These are phyloP conservation scores for Collybia sp. DNA, from an alignment of 768 basidiomycete species.

Conservation along the genomic window DNA sequence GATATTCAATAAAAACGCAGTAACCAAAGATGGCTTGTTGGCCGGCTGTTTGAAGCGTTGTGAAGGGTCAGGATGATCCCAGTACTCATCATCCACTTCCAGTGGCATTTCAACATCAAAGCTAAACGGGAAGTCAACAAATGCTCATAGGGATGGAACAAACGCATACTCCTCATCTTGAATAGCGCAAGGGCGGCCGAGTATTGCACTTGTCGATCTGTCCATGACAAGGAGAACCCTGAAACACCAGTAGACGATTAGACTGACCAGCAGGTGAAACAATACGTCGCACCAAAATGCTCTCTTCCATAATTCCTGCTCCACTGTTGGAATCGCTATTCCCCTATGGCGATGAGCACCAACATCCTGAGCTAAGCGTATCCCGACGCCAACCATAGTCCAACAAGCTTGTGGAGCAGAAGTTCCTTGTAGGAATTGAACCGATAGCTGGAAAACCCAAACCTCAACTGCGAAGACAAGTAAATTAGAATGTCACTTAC, in stretches of 20 bases:
- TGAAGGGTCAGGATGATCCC: constrained; percentile 55
- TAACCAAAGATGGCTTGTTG: constrained; percentile 49
- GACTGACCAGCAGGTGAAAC: constrained; percentile 5
- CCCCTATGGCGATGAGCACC: constrained; percentile 58
- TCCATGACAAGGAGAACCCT: constrained; percentile 58
- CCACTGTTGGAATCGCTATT: constrained; percentile 32
- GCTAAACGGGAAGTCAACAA: constrained; percentile 26
- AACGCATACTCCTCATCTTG: constrained; percentile 71
- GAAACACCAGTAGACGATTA: neutral
- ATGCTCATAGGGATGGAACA: constrained; percentile 1
- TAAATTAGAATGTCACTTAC: constrained; percentile 25
- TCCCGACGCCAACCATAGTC: constrained; percentile 66
- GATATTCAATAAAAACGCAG: constrained; percentile 51
- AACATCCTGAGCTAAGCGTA: constrained; percentile 74
- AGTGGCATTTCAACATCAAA: constrained; percentile 70
- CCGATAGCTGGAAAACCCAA: constrained; percentile 42
- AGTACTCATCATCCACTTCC: constrained; percentile 72
- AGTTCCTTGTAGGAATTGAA: constrained; percentile 49
- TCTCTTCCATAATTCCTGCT: constrained; percentile 75
- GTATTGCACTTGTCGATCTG: constrained; percentile 40
- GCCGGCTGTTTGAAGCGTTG: constrained; percentile 68
- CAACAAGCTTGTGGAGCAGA: constrained; percentile 63
- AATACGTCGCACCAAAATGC: constrained; percentile 47
- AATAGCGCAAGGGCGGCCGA: constrained; percentile 74
- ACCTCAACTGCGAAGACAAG: neutral